Base-by-base conservation (phyloP, 768 basidiomycete genomes). In the Calocybe cyanea region DNA sequence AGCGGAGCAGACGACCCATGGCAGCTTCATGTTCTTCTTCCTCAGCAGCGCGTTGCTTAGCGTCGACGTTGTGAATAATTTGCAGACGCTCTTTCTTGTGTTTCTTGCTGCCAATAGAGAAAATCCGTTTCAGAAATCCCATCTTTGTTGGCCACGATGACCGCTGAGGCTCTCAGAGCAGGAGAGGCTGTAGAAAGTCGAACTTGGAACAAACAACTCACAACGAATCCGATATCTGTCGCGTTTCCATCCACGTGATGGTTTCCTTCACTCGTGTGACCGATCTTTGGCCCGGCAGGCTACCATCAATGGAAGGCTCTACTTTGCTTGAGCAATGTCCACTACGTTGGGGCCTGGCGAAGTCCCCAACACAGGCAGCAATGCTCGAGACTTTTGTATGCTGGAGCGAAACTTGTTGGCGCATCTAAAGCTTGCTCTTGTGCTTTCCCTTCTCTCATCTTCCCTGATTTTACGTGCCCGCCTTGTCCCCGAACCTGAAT, bases 331-430 rank as follows among this genome's bases (percentile, higher is more conserved):
- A 3, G 3, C 14, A 13, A 41, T 45, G 43, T 20, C 44, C 4
- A 15, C 38, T 28, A 48, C 38, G 35, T 42, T 50, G 36, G 50
- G 47, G 52, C 55, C 61, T 21, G 55, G 49, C 50, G 57, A 68
- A 48, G 52, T 77, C 9, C 64, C 71, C 42, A 77, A 80, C 52
- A 62, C 62, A 19, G 80, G 80, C 35, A 83, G 85, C 52, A 68
- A 69, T 5, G 83, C 83, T n/a, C 72, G 85, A 56, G 87, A 89
- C 59, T 86, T 78, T 50, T 83, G 78, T 62, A 86, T 88, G 85
- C 72, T 89, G 11, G 87, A 88, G 61, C 73, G 87, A 41, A 88
- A 89, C 54, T 66, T 86, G 40, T 68, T 89, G 24, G 75, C 85
- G 0, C 81, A 89, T 57, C 49, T 85, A 44, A 85, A 80, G 55